Conservation (phyloP, 2,329 filamentous ascomycete species). For the Rhynchosporium secalis region DNA sequence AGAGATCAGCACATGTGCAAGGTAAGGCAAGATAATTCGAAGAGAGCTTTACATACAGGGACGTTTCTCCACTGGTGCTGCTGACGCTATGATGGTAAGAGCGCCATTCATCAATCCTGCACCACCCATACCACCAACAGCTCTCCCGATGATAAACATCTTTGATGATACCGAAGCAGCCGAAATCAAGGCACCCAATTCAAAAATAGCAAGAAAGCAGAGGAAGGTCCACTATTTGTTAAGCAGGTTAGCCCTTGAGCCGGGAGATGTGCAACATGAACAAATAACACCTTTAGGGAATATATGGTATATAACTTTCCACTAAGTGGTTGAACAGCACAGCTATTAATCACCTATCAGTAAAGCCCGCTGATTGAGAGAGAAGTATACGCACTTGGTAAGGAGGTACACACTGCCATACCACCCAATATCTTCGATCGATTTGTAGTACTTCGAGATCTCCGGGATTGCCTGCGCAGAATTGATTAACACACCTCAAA, state of each 20-base stretch:
- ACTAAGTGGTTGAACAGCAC: slow-evolving; percentile 17
- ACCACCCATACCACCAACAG: slow-evolving; percentile 53
- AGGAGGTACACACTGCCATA: slow-evolving; percentile 22
- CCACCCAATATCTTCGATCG: slow-evolving; percentile 18
- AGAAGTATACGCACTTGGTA: neutral
- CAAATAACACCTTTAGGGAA: neutral
- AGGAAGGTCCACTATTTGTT: slow-evolving; percentile 9
- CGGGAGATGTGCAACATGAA: no score
- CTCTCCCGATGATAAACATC: slow-evolving; percentile 56
- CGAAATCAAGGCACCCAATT: slow-evolving; percentile 56
- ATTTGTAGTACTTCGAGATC: slow-evolving; percentile 1
- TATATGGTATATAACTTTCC: slow-evolving; percentile 17
- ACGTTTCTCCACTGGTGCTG: slow-evolving; percentile 25
- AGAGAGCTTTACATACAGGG: slow-evolving; percentile 15
- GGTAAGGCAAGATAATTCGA: no score
- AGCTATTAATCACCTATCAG: no score
- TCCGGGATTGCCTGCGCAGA: slow-evolving; percentile 1
- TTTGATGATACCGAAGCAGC: slow-evolving; percentile 49
- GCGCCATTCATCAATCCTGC: slow-evolving; percentile 54
- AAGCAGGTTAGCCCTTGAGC: neutral
- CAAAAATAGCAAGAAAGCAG: slow-evolving; percentile 49
- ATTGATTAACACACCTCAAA: no score
- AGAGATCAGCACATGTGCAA: no score
- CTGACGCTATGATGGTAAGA: slow-evolving; percentile 51
- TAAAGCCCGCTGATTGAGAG: no score